These are phyloP conservation scores for Annulohypoxylon bovei DNA, from an alignment of 495 filamentous ascomycete species.

Conservation along the genomic window DNA sequence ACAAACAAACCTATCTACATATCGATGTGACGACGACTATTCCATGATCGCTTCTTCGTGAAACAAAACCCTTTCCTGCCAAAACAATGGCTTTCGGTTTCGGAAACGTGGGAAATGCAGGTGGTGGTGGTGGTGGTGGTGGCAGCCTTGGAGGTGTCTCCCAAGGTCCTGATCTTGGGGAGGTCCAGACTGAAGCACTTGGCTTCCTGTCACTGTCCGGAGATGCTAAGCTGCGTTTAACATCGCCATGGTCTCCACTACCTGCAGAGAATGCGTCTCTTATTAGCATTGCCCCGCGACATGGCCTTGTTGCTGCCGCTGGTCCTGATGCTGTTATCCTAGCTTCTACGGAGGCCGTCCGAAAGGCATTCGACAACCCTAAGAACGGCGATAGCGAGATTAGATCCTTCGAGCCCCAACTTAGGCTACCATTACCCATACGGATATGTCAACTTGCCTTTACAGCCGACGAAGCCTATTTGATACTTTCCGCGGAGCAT, in stretches of 20 bases:
- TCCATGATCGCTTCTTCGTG: slow-evolving; percentile 24
- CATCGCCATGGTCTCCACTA: slow-evolving; percentile 79
- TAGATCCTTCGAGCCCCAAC: slow-evolving; percentile 77
- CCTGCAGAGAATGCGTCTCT: slow-evolving; percentile 88
- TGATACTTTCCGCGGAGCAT: slow-evolving; percentile 83
- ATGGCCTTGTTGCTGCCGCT: slow-evolving; percentile 87
- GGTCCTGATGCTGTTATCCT: slow-evolving; percentile 81
- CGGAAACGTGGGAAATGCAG: slow-evolving; percentile 44
- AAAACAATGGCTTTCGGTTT: slow-evolving; percentile 75
- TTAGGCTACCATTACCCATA: slow-evolving; percentile 74
- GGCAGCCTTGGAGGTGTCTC: slow-evolving; percentile 47
- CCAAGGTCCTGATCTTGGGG: slow-evolving; percentile 65
- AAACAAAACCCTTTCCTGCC: slow-evolving; percentile 23
- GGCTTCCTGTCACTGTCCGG: slow-evolving; percentile 83
- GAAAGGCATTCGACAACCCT: slow-evolving; percentile 73
- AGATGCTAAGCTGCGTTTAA: slow-evolving; percentile 83
- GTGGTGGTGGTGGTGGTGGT: slow-evolving; percentile 40
- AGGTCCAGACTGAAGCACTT: slow-evolving; percentile 75
- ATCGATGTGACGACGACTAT: slow-evolving; percentile 12
- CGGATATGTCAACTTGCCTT: slow-evolving; percentile 91
- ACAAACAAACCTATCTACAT: slow-evolving; percentile 10
- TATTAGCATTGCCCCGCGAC: slow-evolving; percentile 80
- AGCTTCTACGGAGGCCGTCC: slow-evolving; percentile 78
- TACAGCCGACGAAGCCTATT: slow-evolving; percentile 81
- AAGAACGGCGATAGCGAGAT: slow-evolving; percentile 69